Conservation (phyloP, 495 filamentous ascomycete genomes). For the Xylona heveae region DNA sequence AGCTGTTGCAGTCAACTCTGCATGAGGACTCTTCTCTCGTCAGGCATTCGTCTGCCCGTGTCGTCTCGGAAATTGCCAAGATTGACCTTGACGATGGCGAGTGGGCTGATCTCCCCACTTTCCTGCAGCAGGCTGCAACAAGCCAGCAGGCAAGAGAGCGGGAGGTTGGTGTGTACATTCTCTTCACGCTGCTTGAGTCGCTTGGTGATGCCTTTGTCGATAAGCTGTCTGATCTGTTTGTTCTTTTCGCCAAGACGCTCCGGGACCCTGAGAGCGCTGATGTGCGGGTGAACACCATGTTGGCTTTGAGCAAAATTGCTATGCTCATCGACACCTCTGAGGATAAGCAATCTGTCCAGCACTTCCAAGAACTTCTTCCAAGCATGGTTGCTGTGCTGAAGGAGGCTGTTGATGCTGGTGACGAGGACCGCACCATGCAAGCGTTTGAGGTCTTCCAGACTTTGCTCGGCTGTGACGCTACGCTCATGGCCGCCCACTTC, state of each 20-base stretch:
- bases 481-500: conserved; percentile 69
- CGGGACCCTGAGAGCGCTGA: conserved; percentile 74
- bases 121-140: conserved; percentile 50
- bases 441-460: conserved; percentile 97
- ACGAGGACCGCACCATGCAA: conserved; percentile 73
- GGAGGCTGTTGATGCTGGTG: conserved; percentile 46
- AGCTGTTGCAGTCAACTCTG: conserved; percentile 63
- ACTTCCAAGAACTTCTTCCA: conserved; percentile 61
- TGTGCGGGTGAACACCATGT: conserved; percentile 85
- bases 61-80: conserved; percentile 71
- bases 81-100: conserved; percentile 70
- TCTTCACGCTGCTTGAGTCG: conserved; percentile 75
- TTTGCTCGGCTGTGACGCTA: conserved; percentile 69
- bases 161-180: conserved; percentile 79
- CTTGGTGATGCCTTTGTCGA: conserved; percentile 61
- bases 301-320: conserved; percentile 74
- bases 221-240: conserved; percentile 54
- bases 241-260: conserved; percentile 71
- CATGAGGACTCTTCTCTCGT: conserved; percentile 50
- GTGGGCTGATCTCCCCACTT: conserved; percentile 62
- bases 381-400: conserved; percentile 81
- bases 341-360: conserved; percentile 43
- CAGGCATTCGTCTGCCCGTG: conserved; percentile 68
- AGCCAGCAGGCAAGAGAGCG: conserved; percentile 54
- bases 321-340: conserved; percentile 77